These are phyloP conservation scores for Teunomyces panamensis DNA, from an alignment of 805 yeast genomes.

Conservation along the genomic window DNA sequence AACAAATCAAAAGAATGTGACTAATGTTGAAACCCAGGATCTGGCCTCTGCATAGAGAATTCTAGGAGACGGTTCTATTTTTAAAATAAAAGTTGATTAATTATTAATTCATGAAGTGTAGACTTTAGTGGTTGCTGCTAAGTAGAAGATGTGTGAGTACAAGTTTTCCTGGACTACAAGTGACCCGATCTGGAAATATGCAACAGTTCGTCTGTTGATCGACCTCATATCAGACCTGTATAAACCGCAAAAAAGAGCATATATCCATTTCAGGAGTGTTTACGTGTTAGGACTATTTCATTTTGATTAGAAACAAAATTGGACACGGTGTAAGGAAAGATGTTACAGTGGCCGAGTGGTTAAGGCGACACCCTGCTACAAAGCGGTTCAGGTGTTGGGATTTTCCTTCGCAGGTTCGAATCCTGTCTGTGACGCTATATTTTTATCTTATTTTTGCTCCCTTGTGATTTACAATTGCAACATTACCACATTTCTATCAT, in stretches of 20 bases:
- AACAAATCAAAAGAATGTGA: not conserved
- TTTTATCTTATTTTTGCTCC: constrained; percentile 14
- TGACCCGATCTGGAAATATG: not conserved
- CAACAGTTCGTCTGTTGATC: not conserved
- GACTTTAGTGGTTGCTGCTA: too few species aligned
- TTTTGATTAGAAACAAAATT: not conserved
- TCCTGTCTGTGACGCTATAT: constrained; percentile 47
- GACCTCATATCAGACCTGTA: not conserved
- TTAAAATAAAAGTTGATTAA: too few species aligned
- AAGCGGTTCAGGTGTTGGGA: constrained; percentile 22
- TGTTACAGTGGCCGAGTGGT: constrained; percentile 35
- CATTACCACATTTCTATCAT: too few species aligned
- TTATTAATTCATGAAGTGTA: too few species aligned
- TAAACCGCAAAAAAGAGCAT: not conserved
- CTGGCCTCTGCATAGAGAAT: not conserved
- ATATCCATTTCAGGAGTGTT: not conserved
- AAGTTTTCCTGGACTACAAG: not conserved
- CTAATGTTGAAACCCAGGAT: not conserved
- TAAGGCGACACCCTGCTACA: constrained; percentile 31
- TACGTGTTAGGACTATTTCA: not conserved
- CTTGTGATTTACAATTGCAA: not conserved
- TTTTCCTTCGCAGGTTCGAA: constrained; percentile 53
- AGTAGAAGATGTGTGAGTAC: too few species aligned
- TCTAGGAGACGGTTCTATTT: not conserved
- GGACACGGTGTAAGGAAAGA: not conserved